Base-by-base conservation (phyloP, 2,329 filamentous ascomycete genomes). In the Aspergillus oerlinghausenensis region DNA sequence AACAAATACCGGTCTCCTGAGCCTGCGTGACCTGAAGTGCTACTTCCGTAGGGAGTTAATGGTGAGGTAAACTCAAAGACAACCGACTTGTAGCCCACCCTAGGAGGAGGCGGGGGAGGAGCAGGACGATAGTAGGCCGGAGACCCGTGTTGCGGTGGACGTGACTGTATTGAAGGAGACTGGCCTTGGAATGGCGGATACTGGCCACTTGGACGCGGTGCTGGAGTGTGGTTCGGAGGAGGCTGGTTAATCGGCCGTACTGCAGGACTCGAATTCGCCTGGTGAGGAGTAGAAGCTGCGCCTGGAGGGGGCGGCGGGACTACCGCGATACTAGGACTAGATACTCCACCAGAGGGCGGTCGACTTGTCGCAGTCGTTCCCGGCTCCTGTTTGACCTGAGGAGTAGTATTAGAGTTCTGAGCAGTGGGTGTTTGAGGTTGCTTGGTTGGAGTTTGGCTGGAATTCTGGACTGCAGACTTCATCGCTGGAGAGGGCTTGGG, bases 1-100 rank as follows among this genome's bases (percentile, higher is more conserved):
- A 81, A 79, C 1, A 80, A 63, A 62, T 77, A 81, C 21, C 79
- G 73, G 62, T 80, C 79, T 10, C 77, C 75, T 6, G 73, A 76
- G 9, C 72, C 73, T 32, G 73, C 70, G 58, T 77, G 74, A 3
- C 70, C 69, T 0, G 75, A 74, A 1, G 73, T 71, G 40, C 70
- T 73, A 56, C 70, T 75, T 63, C 73, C 73, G 40, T 75, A 75
- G 1, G 74, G 73, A 3, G 73, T 73, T 54, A 76, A 63, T 0
- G 74, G 70, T 9, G 75, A 73, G 10, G 74, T 73, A 40, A 80
- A 79, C 58, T 81, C 79, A 49, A 81, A 75, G 9, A 80, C 75
- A 5, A 81, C 73, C 2, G 77, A 72, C 60, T 76, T 79, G 61
- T 77, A 76, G 53, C 74, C 70, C 3, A 73, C 59, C 54, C 74